Percentiles rank a stretch among this genome's conserved stretches.
phyloP scores from a whole-genome alignment of 192 early-diverging fungal genomes.

The Piromyces sp. region DNA sequence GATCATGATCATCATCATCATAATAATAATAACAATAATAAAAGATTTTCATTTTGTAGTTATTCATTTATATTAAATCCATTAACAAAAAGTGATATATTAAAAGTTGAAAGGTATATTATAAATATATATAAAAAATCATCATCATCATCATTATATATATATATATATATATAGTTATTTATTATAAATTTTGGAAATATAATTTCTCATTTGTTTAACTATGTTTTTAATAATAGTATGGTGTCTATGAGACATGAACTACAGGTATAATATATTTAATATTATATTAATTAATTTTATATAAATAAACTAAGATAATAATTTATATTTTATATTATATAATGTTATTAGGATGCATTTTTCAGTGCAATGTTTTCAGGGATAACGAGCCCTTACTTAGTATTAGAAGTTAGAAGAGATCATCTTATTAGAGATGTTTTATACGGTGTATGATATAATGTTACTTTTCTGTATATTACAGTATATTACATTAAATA shows the following conservation, averaged over 20 bases:
- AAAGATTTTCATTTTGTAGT: constrained; percentile 50
- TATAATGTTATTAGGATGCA: constrained; percentile 32
- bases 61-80: constrained; percentile 57
- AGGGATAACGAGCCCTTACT: constrained; percentile 56
- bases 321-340: constrained; percentile 14
- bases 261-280: constrained; percentile 14
- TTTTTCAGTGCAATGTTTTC: constrained; percentile 62
- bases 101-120: constrained; percentile 52
- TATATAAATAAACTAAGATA: too few relatives aligned
- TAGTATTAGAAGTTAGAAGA: constrained; percentile 49
- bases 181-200: too few relatives aligned
- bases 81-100: constrained; percentile 52
- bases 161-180: too few relatives aligned
- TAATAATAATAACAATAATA: not conserved
- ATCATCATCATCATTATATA: too few relatives aligned
- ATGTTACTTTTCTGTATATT: too few relatives aligned
- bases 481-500: too few relatives aligned
- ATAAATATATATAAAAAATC: not conserved
- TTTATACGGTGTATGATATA: constrained; percentile 20
- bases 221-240: not conserved
- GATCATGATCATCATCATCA: too few relatives aligned
- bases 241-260: constrained; percentile 3
- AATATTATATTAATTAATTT: not conserved
- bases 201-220: too few relatives aligned
- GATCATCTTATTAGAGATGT: constrained; percentile 55